phyloP scores from a whole-genome alignment of 148 eudicot species.

The Bassia scoparia region DNA sequence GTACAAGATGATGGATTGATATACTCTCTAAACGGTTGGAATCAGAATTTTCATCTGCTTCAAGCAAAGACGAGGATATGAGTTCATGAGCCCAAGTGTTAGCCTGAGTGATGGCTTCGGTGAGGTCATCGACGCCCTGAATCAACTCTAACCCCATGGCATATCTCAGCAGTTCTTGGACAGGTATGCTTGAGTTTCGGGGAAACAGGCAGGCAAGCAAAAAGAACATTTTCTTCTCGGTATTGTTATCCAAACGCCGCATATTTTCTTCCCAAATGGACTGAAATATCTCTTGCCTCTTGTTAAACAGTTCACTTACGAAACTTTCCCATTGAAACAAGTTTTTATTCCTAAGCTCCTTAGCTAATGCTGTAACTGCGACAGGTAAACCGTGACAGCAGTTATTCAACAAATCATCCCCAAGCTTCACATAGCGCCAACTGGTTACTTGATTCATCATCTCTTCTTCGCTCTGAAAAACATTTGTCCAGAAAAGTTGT shows the following conservation, averaged over 20 bases:
- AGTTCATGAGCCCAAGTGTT: slow-evolving; percentile 8
- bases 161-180: slow-evolving; percentile 5
- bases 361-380: slow-evolving; percentile 13
- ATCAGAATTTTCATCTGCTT: background rate
- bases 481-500: background rate
- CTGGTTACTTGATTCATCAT: background rate
- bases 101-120: slow-evolving; percentile 4
- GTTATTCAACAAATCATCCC: slow-evolving; percentile 6
- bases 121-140: slow-evolving; percentile 6
- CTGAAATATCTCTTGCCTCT: background rate
- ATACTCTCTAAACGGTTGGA: background rate
- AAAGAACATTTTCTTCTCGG: slow-evolving; percentile 1
- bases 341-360: background rate
- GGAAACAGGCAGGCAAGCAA: slow-evolving; percentile 18
- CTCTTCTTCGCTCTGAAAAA: background rate
- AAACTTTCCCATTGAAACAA: slow-evolving; percentile 7
- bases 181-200: background rate
- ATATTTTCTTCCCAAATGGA: background rate
- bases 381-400: slow-evolving; percentile 18
- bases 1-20: slow-evolving; percentile 6
- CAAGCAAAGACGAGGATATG: slow-evolving; percentile 16
- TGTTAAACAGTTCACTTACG: slow-evolving; percentile 8
- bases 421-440: background rate
- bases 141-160: slow-evolving; percentile 19
- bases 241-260: background rate